These are phyloP conservation scores for Pyrus hybrid DNA, from an alignment of 331 rosid species.

Conservation along the genomic window DNA sequence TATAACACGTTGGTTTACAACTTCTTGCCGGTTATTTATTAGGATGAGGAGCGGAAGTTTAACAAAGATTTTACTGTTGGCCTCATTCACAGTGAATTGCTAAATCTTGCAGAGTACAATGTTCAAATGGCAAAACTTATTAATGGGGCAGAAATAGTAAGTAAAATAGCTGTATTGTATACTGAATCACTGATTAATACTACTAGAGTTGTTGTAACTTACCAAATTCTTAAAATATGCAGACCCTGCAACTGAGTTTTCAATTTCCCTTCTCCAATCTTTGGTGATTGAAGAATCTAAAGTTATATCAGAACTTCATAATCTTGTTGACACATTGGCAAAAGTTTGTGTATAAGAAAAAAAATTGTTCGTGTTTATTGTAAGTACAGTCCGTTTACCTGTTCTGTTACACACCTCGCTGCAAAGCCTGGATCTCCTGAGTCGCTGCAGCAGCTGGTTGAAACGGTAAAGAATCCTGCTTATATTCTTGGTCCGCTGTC, in stretches of 20 bases:
- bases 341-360: slow-evolving; percentile 43
- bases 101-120: slow-evolving; percentile 93
- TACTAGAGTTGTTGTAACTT: slow-evolving; percentile 3
- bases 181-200: background rate
- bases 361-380: background rate
- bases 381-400: background rate
- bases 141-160: slow-evolving; percentile 94
- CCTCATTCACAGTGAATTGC: slow-evolving; percentile 73
- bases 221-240: slow-evolving; percentile 33
- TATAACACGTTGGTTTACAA: background rate
- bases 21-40: slow-evolving; percentile 73
- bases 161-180: slow-evolving; percentile 16
- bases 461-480: slow-evolving; percentile 73
- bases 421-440: slow-evolving; percentile 89
- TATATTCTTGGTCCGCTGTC: slow-evolving; percentile 36
- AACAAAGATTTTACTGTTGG: slow-evolving; percentile 85
- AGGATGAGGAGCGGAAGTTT: slow-evolving; percentile 87
- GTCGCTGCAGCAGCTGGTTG: slow-evolving; percentile 76
- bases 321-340: slow-evolving; percentile 80
- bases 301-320: slow-evolving; percentile 93
- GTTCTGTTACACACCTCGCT: slow-evolving; percentile 57
- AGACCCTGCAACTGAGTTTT: slow-evolving; percentile 85
- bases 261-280: slow-evolving; percentile 78
- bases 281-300: slow-evolving; percentile 66
- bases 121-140: slow-evolving; percentile 95